phyloP scores from a whole-genome alignment of 1,139 yeast genomes.

The Sugiyamaella xylanicola region DNA sequence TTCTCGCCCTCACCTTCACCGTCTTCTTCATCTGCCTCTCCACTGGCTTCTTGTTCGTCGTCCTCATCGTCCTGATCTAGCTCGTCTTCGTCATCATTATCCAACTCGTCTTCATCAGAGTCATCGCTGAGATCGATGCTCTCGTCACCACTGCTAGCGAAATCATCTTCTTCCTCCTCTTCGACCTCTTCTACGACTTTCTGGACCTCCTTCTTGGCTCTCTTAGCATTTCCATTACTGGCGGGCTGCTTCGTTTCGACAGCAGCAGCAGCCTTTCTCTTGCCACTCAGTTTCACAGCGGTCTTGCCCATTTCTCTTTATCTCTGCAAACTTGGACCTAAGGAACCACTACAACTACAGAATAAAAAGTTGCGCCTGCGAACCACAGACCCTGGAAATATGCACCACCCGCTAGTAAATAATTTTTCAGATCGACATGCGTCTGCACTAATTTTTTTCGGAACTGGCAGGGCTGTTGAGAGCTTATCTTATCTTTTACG shows the following conservation, averaged over 20 bases:
- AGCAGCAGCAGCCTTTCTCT: constrained; percentile 16
- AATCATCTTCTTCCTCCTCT: constrained; percentile 17
- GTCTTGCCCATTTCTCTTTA: constrained; percentile 9
- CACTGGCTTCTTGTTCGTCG: constrained; percentile 38
- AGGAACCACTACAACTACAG: too few species aligned
- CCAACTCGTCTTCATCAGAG: constrained; percentile 38
- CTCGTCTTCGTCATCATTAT: constrained; percentile 38
- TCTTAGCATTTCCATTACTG: constrained; percentile 16
- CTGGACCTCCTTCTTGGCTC: constrained; percentile 20
- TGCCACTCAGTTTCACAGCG: constrained; percentile 7
- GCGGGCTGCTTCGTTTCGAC: constrained; percentile 9
- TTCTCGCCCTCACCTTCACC: constrained; percentile 35
- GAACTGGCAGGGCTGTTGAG: not conserved
- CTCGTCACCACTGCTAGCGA: constrained; percentile 19
- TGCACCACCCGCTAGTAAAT: not conserved
- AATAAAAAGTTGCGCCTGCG: too few species aligned
- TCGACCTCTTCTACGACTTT: constrained; percentile 17
- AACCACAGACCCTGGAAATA: too few species aligned
- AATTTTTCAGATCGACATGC: not conserved
- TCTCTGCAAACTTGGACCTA: too few species aligned
- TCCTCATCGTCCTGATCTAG: constrained; percentile 27
- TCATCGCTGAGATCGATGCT: constrained; percentile 19
- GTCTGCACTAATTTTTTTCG: not conserved
- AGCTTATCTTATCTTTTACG: not conserved
- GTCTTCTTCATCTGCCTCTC: constrained; percentile 35